phyloP scores from a whole-genome alignment of 2,329 filamentous ascomycete species.

The Gremmenia infestans region DNA sequence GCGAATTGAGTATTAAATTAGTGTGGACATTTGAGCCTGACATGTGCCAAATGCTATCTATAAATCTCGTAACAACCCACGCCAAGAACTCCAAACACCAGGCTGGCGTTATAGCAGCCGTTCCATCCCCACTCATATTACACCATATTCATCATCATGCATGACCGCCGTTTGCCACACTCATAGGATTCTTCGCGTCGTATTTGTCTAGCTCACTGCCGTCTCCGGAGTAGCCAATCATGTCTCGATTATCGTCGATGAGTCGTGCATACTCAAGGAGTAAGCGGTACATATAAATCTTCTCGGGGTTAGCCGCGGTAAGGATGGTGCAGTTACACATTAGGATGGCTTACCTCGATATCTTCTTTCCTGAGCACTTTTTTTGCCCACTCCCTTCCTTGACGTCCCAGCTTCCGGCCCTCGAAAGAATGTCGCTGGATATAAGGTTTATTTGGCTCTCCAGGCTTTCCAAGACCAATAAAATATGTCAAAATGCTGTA shows the following conservation, averaged over 20 bases:
- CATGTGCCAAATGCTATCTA: too few species aligned
- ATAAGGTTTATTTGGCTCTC: conserved; percentile 35
- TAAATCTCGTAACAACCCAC: too few species aligned
- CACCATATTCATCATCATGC: conserved; percentile 4
- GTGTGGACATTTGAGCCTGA: too few species aligned
- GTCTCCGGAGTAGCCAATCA: conserved; percentile 31
- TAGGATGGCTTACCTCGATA: conserved; percentile 61
- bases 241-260: conserved; percentile 34
- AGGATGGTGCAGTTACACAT: neutral
- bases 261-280: conserved; percentile 56
- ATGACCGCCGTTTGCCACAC: conserved; percentile 13
- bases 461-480: conserved; percentile 49
- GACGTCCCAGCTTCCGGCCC: conserved; percentile 59
- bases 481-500: conserved; percentile 74
- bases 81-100: neutral
- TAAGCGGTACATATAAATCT: conserved; percentile 59
- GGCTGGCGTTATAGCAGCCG: neutral
- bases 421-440: conserved; percentile 43
- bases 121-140: too few species aligned
- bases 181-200: conserved; percentile 21
- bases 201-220: conserved; percentile 30
- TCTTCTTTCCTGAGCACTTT: conserved; percentile 67
- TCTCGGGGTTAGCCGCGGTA: conserved; percentile 3
- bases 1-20: too few species aligned
- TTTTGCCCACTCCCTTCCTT: conserved; percentile 66